Base-by-base conservation (phyloP, 345 rosid genomes). In the Zanthoxylum bungeanum region DNA sequence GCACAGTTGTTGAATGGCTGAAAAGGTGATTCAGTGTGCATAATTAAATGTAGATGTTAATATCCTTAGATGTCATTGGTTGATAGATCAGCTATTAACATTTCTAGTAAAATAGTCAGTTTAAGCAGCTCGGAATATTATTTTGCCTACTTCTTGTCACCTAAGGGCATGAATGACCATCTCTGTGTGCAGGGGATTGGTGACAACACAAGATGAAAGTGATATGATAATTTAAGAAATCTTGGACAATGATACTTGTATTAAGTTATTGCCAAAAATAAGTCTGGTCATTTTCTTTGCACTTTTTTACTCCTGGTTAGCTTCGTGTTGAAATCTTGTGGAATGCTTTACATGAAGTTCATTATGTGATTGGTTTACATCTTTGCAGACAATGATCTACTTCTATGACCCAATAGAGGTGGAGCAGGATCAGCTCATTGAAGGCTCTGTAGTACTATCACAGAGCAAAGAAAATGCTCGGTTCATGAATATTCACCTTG, bases 401-500 rank as follows among this genome's bases (percentile, higher is more conserved):
- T 92, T 92, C 59, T 91, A 91, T 74, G 99, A 95, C 71, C 99
- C 99, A 3, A 69, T 89, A 63, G 94, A 89, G 60, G 85, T 92
- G 68, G 98, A 88, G 83, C 98, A 92, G 84, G 98, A 92, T 81
- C 97, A 92, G 81, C 72, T 85, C 31, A 86, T 95, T 72, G 96
- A 91, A 73, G 99, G 98, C 66, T 87, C 91, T 31, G 79, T 89
- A 49, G 83, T 88, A 46, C 84, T 95, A 51, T 80, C 99, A 52
- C 99, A 92, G 76, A 88, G 96, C 86, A 89, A 84, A 88, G 97
- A 92, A 83, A 92, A 95, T 68, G 80, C 86, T 59, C 83, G 98
- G 58, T 91, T 89, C 85, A 92, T 95, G 99, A 95, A 95, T 83
- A 95, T 95, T 71, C 93, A 87, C 82, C 93, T 95, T 16, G 90